A percentile compares a stretch with the other conserved stretches of the same genome.
These are phyloP conservation scores for Vicia faba DNA, from an alignment of 306 rosid species.

Conservation along the genomic window DNA sequence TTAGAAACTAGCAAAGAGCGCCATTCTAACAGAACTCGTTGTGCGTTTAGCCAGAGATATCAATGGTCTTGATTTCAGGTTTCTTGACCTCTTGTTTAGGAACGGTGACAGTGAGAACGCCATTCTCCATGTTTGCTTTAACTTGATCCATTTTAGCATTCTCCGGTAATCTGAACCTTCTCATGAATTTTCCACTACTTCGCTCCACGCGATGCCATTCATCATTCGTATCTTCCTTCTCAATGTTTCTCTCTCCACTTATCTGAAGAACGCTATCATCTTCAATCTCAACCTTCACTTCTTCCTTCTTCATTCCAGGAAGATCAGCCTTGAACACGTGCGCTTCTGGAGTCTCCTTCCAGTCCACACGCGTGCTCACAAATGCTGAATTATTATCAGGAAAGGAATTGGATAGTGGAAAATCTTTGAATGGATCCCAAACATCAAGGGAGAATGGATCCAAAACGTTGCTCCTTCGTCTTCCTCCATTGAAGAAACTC, in stretches of 20 bases:
- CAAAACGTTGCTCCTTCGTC: neutral
- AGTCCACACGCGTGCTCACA: neutral
- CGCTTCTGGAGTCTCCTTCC: slow-evolving; percentile 2
- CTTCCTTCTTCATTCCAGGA: neutral
- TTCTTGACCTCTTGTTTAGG: neutral
- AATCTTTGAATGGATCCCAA: neutral
- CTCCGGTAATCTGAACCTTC: neutral
- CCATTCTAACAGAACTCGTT: neutral
- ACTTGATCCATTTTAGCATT: neutral
- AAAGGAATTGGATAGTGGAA: neutral
- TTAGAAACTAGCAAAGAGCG: too few species aligned
- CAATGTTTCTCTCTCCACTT: neutral
- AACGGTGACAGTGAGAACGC: neutral
- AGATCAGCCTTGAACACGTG: neutral
- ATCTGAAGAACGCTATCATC: neutral
- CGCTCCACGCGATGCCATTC: slow-evolving; percentile 2
- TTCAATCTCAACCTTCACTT: neutral
- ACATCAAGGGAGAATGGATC: neutral
- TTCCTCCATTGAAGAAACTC: neutral
- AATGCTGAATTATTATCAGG: neutral
- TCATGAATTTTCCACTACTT: neutral
- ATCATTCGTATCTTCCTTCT: neutral
- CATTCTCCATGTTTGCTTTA: neutral
- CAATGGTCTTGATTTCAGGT: neutral
- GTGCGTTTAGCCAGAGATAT: neutral